Base-by-base conservation (phyloP, 495 filamentous ascomycete species). In the Trichocladium antarcticum region DNA sequence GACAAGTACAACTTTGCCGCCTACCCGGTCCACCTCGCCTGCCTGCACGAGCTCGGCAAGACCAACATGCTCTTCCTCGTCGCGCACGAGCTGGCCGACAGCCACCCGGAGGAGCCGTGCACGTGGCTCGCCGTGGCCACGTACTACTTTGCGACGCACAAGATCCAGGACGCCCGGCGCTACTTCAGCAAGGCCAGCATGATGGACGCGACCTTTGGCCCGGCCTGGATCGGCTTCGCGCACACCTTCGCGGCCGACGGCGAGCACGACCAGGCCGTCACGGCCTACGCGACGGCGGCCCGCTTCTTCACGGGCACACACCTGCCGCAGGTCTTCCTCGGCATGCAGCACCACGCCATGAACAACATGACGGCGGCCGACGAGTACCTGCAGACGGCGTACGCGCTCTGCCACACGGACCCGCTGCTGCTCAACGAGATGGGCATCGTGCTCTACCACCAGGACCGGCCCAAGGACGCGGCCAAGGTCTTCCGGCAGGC, bases 231-330 rank as follows among this genome's bases (percentile, higher is more conserved):
- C 51, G 92, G 92, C 8, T 99, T 99, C 66, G 92, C 92, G 19
- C 92, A 99, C 69, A 99, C 93, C 0, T 99, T 99, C 62, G 93
- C 92, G n/a, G 90, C 90, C n/a, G 92, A 99, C 66, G 92, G 93
- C 45, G 92, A 99, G 67, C 89, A 97, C 66, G 92, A 99, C 61
- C 92, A 99, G 68, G 92, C 92, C 44, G 95, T 99, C 52, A 89
- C 90, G 14, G 92, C 93, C 6, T 99, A 99, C 72, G 92, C 85
- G 32, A 99, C 92, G 12, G 92, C 92, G 1, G 92, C 90, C 11
- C 77, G 93, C 22, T 72, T 99, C 1, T 99, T 99, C 70, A 90
- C 95, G 66, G 92, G 92, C 34, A 97, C 90, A 1, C 92, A 99
- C 59, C 76, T 99, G 0, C 92, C 92, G 2, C 89, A 95, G 58